Percentiles rank a stretch among this genome's conserved stretches.
Evolutionary conservation across 2,329 filamentous ascomycete genomes (phyloP).

Genomic region (Pseudogymnoascus destructans): DNA sequence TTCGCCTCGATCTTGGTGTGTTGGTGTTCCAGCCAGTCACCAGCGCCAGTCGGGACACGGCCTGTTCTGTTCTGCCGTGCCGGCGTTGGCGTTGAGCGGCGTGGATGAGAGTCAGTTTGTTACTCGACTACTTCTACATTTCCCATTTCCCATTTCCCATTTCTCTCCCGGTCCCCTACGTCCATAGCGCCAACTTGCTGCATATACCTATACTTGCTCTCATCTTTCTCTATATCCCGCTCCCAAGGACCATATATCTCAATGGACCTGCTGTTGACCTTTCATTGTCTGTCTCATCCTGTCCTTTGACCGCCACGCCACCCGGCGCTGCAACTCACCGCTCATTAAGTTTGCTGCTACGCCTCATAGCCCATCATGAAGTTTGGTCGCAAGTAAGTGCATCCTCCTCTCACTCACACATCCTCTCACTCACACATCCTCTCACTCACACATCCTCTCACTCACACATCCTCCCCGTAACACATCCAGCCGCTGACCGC

Average conservation of each 20-base stretch:
- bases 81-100: background rate
- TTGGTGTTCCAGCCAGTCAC: background rate
- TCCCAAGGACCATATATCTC: background rate
- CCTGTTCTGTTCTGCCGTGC: too few relatives aligned
- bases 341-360: background rate
- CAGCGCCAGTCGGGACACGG: background rate
- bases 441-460: too few relatives aligned
- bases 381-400: constrained; percentile 46
- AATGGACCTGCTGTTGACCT: background rate
- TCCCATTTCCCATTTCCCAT: background rate
- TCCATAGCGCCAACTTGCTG: constrained; percentile 1
- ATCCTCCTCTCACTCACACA: constrained; percentile 9
- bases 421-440: background rate
- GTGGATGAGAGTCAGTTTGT: background rate
- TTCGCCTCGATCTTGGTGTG: too few relatives aligned
- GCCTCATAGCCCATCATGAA: constrained; percentile 35
- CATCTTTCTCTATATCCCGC: background rate
- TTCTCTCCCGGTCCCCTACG: background rate
- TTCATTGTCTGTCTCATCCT: background rate
- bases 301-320: constrained; percentile 8
- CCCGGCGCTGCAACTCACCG: background rate
- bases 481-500: background rate
- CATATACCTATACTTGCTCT: background rate
- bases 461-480: background rate
- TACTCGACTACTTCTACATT: too few relatives aligned